Conservation (phyloP, 257 asterid genomes). For the Thymus quinquecostatus region DNA sequence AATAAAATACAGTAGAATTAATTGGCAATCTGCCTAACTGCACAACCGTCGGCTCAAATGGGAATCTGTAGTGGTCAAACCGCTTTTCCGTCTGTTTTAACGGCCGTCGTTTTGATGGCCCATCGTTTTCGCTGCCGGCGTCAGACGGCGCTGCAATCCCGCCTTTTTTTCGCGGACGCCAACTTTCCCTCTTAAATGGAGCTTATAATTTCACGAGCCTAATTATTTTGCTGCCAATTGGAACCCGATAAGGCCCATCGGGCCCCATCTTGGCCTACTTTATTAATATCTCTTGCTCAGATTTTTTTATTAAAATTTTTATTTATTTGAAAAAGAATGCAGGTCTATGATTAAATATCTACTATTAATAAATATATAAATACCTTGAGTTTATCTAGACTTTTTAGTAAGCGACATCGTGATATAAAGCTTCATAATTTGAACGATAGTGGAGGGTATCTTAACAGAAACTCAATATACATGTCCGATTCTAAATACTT, state of each 20-base stretch:
- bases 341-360: too few species aligned
- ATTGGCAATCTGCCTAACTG: constrained; percentile 10
- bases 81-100: constrained; percentile 40
- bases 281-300: neutral
- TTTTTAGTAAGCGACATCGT: neutral
- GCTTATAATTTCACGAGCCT: constrained; percentile 22
- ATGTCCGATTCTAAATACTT: neutral
- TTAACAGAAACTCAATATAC: neutral
- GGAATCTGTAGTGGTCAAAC: constrained; percentile 37
- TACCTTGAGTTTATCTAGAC: neutral
- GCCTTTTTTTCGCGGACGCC: constrained; percentile 49
- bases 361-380: neutral
- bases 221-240: constrained; percentile 19
- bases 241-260: neutral
- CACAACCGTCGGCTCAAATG: constrained; percentile 35
- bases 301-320: too few species aligned
- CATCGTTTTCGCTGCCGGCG: constrained; percentile 51
- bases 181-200: constrained; percentile 19
- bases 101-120: constrained; percentile 36
- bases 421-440: neutral
- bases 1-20: neutral
- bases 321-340: too few species aligned
- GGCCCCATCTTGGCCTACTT: neutral
- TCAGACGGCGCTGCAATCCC: constrained; percentile 46
- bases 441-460: neutral